Conservation (phyloP, 441 rosid genomes). For the Cnidoscolus chayamansa region DNA sequence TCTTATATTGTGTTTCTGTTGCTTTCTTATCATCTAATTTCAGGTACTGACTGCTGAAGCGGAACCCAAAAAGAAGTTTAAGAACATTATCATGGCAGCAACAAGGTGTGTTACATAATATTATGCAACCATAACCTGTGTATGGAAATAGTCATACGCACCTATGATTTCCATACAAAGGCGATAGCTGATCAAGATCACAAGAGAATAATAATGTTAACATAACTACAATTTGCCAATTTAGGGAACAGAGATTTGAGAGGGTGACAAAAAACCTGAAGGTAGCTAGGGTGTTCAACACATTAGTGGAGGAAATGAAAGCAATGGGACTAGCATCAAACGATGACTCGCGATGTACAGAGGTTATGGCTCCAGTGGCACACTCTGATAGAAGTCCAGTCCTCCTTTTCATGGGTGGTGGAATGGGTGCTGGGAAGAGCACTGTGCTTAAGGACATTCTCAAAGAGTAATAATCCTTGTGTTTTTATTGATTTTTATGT, state of each 20-base stretch:
- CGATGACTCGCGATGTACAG: slow-evolving; percentile 87
- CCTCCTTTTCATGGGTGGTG: slow-evolving; percentile 92
- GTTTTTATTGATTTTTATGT: neutral
- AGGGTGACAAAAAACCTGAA: slow-evolving; percentile 78
- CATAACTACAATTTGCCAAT: slow-evolving; percentile 12
- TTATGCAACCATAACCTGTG: neutral
- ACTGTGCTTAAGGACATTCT: slow-evolving; percentile 95
- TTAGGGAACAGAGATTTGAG: slow-evolving; percentile 82
- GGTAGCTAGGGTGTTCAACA: slow-evolving; percentile 84
- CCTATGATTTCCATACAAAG: too few relatives aligned
- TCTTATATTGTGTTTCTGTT: slow-evolving; percentile 13
- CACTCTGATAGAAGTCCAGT: slow-evolving; percentile 88
- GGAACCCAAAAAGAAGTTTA: slow-evolving; percentile 82
- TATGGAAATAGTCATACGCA: too few relatives aligned
- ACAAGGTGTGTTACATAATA: slow-evolving; percentile 47
- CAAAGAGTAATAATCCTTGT: slow-evolving; percentile 56
- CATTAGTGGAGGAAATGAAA: slow-evolving; percentile 90
- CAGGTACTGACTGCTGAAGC: slow-evolving; percentile 77
- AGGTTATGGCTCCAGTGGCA: slow-evolving; percentile 97
- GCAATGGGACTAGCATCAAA: slow-evolving; percentile 72
- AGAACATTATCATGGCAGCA: slow-evolving; percentile 90
- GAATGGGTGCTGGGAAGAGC: slow-evolving; percentile 99
- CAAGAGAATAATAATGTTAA: too few relatives aligned
- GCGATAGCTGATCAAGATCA: neutral
- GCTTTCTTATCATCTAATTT: slow-evolving; percentile 10